phyloP scores from a whole-genome alignment of 2,329 filamentous ascomycete genomes.

The Aspergillus amoenus region DNA sequence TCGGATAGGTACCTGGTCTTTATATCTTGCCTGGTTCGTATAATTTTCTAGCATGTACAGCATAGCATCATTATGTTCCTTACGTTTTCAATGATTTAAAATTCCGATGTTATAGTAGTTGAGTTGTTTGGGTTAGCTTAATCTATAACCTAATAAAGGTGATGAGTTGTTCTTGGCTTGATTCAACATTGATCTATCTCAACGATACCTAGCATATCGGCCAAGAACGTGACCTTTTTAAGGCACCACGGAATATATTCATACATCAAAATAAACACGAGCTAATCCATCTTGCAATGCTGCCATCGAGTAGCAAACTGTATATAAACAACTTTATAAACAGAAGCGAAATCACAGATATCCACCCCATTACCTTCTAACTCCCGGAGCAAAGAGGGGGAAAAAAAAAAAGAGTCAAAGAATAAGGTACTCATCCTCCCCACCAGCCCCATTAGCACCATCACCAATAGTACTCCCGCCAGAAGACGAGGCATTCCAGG shows the following conservation, averaged over 20 bases:
- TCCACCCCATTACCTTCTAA: not conserved
- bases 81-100: not conserved
- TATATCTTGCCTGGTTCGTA: not conserved
- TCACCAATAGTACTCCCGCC: not conserved
- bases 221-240: too few relatives aligned
- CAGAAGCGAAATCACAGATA: too few relatives aligned
- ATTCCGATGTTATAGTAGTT: not conserved
- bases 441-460: slow-evolving; percentile 11
- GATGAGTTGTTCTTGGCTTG: not conserved
- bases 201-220: not conserved
- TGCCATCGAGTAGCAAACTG: too few relatives aligned
- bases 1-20: not conserved
- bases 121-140: not conserved
- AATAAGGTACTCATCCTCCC: not conserved
- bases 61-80: not conserved
- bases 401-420: not conserved
- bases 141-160: not conserved
- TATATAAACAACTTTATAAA: too few relatives aligned
- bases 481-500: slow-evolving; percentile 28
- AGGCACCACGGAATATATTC: too few relatives aligned
- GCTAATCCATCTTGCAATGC: too few relatives aligned
- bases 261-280: too few relatives aligned
- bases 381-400: not conserved
- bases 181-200: not conserved
- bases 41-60: not conserved